Conservation (phyloP, 768 basidiomycete species). For the Termitomyces titanicus region DNA sequence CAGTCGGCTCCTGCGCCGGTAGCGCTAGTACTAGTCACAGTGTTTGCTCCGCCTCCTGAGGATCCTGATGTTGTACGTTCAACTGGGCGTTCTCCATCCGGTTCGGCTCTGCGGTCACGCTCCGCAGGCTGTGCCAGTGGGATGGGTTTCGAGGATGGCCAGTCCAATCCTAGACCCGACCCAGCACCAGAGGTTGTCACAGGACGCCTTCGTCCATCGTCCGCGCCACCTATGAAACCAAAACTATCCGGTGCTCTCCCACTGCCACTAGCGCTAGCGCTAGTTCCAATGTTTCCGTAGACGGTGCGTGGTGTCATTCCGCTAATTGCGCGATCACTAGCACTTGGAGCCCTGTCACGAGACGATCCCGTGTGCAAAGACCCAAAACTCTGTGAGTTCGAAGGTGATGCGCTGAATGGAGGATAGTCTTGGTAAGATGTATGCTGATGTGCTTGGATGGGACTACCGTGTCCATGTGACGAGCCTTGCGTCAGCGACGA, state of each 20-base stretch:
- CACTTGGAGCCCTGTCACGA: neutral
- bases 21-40: neutral
- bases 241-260: conserved; percentile 1
- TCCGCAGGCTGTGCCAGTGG: neutral
- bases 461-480: neutral
- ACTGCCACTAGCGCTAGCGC: neutral
- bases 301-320: neutral
- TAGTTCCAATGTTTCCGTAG: conserved; percentile 2
- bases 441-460: neutral
- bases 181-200: neutral
- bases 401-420: neutral
- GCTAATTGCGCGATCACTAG: neutral
- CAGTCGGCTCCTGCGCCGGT: conserved; percentile 1
- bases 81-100: neutral
- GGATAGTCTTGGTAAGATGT: conserved; percentile 2
- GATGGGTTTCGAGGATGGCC: conserved; percentile 4
- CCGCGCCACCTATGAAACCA: neutral
- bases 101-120: conserved; percentile 1
- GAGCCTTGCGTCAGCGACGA: conserved; percentile 1
- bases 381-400: neutral
- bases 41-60: neutral
- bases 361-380: neutral
- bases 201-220: conserved; percentile 5
- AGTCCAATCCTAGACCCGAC: neutral
- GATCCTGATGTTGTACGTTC: conserved; percentile 5